Percentiles rank a stretch among this genome's conserved stretches.
phyloP scores from a whole-genome alignment of 2,329 filamentous ascomycete species.

The Eutypella sp. region DNA sequence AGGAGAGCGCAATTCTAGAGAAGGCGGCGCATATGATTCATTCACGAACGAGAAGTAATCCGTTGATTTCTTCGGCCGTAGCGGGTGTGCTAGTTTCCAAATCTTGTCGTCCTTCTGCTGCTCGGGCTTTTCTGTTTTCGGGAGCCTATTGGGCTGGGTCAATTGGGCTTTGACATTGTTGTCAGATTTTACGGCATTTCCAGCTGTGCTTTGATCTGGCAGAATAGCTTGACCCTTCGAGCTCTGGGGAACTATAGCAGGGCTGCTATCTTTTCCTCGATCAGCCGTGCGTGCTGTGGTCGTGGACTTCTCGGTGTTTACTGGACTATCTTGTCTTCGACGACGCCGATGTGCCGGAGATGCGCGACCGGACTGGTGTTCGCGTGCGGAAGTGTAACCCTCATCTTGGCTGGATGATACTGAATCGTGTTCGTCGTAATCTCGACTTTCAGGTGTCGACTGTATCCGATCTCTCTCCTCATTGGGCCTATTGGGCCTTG shows the following conservation, averaged over 20 bases:
- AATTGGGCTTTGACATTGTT: neutral
- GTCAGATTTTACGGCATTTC: conserved; percentile 1
- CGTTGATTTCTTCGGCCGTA: conserved; percentile 15
- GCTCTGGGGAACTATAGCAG: neutral
- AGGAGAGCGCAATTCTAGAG: conserved; percentile 21
- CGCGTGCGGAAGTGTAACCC: neutral
- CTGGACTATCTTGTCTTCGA: neutral
- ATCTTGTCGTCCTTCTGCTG: conserved; percentile 5
- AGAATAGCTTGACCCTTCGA: neutral
- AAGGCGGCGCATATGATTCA: conserved; percentile 24
- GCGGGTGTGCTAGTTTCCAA: conserved; percentile 7
- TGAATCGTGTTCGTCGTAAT: neutral
- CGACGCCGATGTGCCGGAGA: neutral
- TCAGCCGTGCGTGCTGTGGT: neutral
- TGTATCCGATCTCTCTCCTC: neutral
- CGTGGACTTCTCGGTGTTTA: neutral
- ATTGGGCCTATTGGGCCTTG: neutral
- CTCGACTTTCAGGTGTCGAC: neutral
- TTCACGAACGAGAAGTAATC: conserved; percentile 27
- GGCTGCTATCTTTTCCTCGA: neutral
- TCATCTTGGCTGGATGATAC: neutral
- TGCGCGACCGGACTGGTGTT: neutral
- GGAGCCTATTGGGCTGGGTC: neutral
- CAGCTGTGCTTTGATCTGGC: conserved; percentile 1
- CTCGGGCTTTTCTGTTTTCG: neutral